Percentiles rank a stretch among this genome's conserved stretches.
phyloP scores from a whole-genome alignment of 2,329 filamentous ascomycete species.

The Orbilia oligospora region DNA sequence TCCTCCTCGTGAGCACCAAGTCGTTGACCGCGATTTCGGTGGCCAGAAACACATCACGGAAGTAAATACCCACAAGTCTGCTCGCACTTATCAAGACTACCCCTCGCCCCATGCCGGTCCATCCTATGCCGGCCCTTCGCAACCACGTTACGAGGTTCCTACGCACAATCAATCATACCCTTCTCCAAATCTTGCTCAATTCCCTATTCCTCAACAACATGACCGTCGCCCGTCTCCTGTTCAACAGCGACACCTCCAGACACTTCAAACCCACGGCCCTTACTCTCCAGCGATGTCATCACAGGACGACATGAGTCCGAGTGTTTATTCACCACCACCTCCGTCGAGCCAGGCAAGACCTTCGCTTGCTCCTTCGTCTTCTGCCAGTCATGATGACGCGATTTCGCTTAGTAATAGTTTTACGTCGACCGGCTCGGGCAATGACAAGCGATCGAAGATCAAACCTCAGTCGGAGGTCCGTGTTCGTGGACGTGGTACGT shows the following conservation, averaged over 20 bases:
- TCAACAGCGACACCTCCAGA: constrained; percentile 46
- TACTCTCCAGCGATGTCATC: constrained; percentile 34
- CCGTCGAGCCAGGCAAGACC: constrained; percentile 34
- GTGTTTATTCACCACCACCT: constrained; percentile 53
- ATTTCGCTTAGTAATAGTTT: constrained; percentile 67
- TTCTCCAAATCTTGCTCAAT: constrained; percentile 44
- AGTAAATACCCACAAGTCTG: constrained; percentile 53
- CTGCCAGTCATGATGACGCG: constrained; percentile 46
- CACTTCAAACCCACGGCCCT: constrained; percentile 45
- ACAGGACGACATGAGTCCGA: constrained; percentile 50
- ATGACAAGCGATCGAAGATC: constrained; percentile 68
- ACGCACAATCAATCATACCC: constrained; percentile 23
- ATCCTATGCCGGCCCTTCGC: constrained; percentile 25
- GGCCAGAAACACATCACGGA: constrained; percentile 62
- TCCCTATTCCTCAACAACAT: constrained; percentile 48
- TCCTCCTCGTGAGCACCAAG: constrained; percentile 50
- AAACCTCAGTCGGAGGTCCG: constrained; percentile 70
- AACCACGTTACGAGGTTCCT: constrained; percentile 16
- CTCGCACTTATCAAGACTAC: constrained; percentile 46
- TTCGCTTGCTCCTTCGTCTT: constrained; percentile 55
- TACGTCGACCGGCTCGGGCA: constrained; percentile 66
- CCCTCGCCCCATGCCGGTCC: constrained; percentile 27
- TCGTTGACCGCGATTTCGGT: constrained; percentile 56
- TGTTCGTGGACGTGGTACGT: constrained; percentile 72
- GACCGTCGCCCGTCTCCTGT: constrained; percentile 56